Percentiles rank a stretch among this genome's conserved stretches.
Conservation (phyloP, 192 early-diverging fungal species). For the Lunasporangiospora selenospora region DNA sequence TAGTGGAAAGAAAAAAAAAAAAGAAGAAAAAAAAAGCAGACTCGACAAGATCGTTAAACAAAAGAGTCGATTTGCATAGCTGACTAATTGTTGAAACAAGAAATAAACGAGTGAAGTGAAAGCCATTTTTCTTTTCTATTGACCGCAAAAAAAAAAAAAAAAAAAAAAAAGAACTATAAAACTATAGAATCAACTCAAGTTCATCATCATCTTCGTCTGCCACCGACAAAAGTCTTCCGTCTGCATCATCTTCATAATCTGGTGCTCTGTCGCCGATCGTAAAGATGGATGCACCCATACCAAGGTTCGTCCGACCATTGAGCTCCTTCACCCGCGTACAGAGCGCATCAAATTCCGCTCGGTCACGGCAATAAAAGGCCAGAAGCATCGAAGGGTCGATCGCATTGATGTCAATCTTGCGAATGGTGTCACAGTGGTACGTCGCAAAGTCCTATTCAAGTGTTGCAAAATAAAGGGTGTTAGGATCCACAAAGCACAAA, state of each 20-base stretch:
- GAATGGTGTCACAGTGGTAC: conserved; percentile 82
- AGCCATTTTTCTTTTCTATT: not conserved
- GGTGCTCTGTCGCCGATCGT: conserved; percentile 71
- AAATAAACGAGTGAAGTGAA: not conserved
- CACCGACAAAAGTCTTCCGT: conserved; percentile 22
- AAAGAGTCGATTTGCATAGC: not conserved
- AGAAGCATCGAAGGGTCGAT: conserved; percentile 95
- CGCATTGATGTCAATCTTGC: conserved; percentile 74
- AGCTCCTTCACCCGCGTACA: conserved; percentile 58
- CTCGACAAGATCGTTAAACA: too few relatives aligned
- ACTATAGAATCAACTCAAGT: conserved; percentile 34
- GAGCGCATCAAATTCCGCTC: conserved; percentile 66
- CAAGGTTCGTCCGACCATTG: conserved; percentile 21
- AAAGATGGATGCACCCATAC: conserved; percentile 58
- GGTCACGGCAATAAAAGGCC: conserved; percentile 81
- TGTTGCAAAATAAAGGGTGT: not conserved
- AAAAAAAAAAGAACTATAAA: not conserved
- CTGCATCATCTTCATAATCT: conserved; percentile 64
- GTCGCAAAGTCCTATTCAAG: conserved; percentile 71
- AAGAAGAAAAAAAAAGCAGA: not conserved
- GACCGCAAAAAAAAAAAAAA: not conserved
- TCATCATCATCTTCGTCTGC: conserved; percentile 52
- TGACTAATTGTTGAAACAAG: not conserved
- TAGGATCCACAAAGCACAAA: conserved; percentile 5
- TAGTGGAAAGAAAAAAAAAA: conserved; percentile 4